These are phyloP conservation scores for Sporothrix luriei DNA, from an alignment of 2,329 filamentous ascomycete species.

Conservation along the genomic window DNA sequence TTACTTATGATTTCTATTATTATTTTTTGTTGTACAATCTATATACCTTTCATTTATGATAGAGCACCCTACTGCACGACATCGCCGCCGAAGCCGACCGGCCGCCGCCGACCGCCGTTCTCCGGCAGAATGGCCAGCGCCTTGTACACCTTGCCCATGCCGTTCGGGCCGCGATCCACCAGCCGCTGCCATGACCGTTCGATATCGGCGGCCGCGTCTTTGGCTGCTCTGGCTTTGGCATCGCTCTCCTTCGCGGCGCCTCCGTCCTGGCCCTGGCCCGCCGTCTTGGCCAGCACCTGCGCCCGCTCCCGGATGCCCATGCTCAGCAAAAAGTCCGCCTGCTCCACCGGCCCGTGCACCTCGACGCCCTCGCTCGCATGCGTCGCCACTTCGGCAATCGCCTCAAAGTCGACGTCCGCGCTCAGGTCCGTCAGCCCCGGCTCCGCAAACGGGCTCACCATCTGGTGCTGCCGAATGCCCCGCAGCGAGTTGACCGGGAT, in stretches of 20 bases:
- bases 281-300: constrained; percentile 61
- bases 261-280: constrained; percentile 30
- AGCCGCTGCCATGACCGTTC: constrained; percentile 77
- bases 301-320: constrained; percentile 86
- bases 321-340: constrained; percentile 73
- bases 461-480: constrained; percentile 77
- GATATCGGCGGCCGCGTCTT: constrained; percentile 57
- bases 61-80: constrained; percentile 41
- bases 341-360: constrained; percentile 87
- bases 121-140: constrained; percentile 87
- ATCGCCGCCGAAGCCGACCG: constrained; percentile 89
- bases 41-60: not conserved
- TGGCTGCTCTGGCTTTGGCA: constrained; percentile 47
- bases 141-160: constrained; percentile 96
- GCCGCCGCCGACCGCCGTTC: constrained; percentile 70
- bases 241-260: constrained; percentile 44
- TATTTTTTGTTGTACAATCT: not conserved
- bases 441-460: constrained; percentile 75
- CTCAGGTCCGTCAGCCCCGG: constrained; percentile 86
- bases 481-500: constrained; percentile 88
- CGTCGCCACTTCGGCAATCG: constrained; percentile 79
- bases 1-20: not conserved
- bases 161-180: constrained; percentile 77
- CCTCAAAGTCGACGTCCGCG: constrained; percentile 91
- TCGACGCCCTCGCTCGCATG: constrained; percentile 77